Percentiles rank a stretch among this genome's conserved stretches.
Evolutionary conservation across 805 yeast species (phyloP).

Genomic region (Pichia occidentalis): DNA sequence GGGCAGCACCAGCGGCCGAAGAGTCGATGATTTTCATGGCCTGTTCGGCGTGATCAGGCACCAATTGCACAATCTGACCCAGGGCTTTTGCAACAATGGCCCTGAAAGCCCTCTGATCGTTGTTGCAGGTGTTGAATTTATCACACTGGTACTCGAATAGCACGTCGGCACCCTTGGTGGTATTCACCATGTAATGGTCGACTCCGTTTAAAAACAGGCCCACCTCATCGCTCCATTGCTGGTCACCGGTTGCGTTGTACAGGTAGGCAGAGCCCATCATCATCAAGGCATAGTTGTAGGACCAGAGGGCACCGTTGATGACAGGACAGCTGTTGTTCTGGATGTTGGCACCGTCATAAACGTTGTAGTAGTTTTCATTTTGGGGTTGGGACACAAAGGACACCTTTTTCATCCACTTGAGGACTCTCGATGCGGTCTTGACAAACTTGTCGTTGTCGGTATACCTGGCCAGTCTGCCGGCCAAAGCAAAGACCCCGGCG

Average conservation of each 20-base stretch:
- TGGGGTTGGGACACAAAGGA: constrained; percentile 38
- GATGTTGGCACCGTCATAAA: constrained; percentile 62
- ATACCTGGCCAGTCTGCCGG: constrained; percentile 80
- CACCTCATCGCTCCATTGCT: constrained; percentile 36
- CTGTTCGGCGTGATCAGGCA: constrained; percentile 40
- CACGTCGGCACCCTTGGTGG: constrained; percentile 25
- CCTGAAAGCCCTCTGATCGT: constrained; percentile 72
- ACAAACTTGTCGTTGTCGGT: constrained; percentile 66
- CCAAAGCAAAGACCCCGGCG: constrained; percentile 81
- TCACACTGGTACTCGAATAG: constrained; percentile 62
- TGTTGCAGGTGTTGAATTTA: constrained; percentile 45
- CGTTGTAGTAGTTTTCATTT: constrained; percentile 33
- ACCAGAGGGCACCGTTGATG: constrained; percentile 50
- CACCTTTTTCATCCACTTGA: constrained; percentile 68
- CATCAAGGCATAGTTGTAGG: constrained; percentile 63
- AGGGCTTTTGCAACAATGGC: constrained; percentile 24
- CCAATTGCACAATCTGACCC: constrained; percentile 29
- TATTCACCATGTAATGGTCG: constrained; percentile 34
- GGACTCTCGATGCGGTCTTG: constrained; percentile 67
- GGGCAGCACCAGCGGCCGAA: constrained; percentile 65
- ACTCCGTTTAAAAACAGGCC: constrained; percentile 34
- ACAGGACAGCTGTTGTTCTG: constrained; percentile 41
- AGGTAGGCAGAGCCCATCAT: constrained; percentile 65
- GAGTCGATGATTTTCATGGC: constrained; percentile 30
- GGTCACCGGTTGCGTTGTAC: constrained; percentile 50